A percentile compares a stretch with the other conserved stretches of the same genome.
Evolutionary conservation across 345 rosid genomes (phyloP).

Genomic region (Angophora floribunda): DNA sequence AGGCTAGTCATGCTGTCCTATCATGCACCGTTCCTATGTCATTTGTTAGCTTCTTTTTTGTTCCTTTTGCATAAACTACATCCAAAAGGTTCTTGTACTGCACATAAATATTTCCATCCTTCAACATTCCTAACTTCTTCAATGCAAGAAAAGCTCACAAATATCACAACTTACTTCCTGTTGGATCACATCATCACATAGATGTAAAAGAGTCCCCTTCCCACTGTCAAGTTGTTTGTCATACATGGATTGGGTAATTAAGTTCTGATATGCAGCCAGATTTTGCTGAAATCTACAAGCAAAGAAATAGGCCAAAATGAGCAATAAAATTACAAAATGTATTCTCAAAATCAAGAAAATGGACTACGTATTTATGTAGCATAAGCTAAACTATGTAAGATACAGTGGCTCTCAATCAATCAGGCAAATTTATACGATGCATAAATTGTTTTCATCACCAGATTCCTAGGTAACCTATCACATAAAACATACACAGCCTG

Average conservation of each 20-base stretch:
- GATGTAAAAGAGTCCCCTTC: constrained; percentile 87
- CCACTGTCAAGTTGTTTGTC: constrained; percentile 98
- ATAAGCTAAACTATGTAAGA: neutral
- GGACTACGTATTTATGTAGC: neutral
- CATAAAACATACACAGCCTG: neutral
- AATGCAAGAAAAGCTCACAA: neutral
- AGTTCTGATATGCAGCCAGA: constrained; percentile 76
- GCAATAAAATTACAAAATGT: neutral
- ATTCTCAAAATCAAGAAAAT: neutral
- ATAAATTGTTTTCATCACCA: neutral
- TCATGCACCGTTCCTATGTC: neutral
- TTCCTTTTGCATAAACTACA: neutral
- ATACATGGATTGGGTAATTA: constrained; percentile 93
- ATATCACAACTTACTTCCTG: constrained; percentile 70
- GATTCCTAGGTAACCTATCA: neutral
- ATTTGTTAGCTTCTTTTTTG: neutral
- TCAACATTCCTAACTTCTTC: neutral
- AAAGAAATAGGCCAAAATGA: neutral
- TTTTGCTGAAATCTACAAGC: constrained; percentile 72
- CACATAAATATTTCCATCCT: neutral
- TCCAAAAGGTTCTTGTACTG: neutral
- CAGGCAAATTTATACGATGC: neutral
- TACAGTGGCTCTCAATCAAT: neutral
- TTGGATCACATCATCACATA: constrained; percentile 96
- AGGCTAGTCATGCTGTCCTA: neutral